A percentile compares a stretch with the other conserved stretches of the same genome.
phyloP scores from a whole-genome alignment of 2,329 filamentous ascomycete genomes.

The Albophoma yamanashiensis region DNA sequence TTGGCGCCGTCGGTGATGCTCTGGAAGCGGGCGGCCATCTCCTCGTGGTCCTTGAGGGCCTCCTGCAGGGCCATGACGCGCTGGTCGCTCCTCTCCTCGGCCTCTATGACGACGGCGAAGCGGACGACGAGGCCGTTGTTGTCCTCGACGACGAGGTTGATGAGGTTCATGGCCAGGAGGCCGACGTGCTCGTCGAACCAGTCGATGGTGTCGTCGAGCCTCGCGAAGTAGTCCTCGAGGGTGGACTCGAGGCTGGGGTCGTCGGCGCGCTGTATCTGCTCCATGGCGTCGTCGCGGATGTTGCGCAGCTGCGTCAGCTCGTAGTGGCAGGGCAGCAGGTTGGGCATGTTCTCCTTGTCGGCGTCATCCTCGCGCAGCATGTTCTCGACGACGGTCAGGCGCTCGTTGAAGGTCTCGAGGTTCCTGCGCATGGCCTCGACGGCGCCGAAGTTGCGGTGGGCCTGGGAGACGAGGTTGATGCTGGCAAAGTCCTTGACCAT shows the following conservation, averaged over 20 bases:
- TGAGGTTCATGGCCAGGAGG: slow-evolving; percentile 78
- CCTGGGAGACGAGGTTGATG: slow-evolving; percentile 85
- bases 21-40: slow-evolving; percentile 87
- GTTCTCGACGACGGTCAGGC: slow-evolving; percentile 63
- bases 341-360: slow-evolving; percentile 83
- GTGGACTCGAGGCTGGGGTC: slow-evolving; percentile 70
- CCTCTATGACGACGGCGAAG: slow-evolving; percentile 83
- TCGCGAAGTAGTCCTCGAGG: slow-evolving; percentile 79
- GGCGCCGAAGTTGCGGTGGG: slow-evolving; percentile 90
- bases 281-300: slow-evolving; percentile 91
- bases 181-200: slow-evolving; percentile 96
- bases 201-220: slow-evolving; percentile 77
- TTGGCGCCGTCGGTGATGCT: slow-evolving; percentile 91
- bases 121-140: slow-evolving; percentile 86
- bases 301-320: slow-evolving; percentile 85
- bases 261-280: slow-evolving; percentile 75
- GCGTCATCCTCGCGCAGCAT: slow-evolving; percentile 77
- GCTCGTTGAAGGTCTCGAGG: slow-evolving; percentile 75
- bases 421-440: slow-evolving; percentile 90
- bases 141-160: slow-evolving; percentile 74
- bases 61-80: slow-evolving; percentile 86
- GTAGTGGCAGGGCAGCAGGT: slow-evolving; percentile 81
- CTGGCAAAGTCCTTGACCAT: slow-evolving; percentile 96
- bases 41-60: slow-evolving; percentile 89
- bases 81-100: slow-evolving; percentile 93